Evolutionary conservation across 495 filamentous ascomycete genomes (phyloP).

Genomic region (Penicilliopsis zonata): DNA sequence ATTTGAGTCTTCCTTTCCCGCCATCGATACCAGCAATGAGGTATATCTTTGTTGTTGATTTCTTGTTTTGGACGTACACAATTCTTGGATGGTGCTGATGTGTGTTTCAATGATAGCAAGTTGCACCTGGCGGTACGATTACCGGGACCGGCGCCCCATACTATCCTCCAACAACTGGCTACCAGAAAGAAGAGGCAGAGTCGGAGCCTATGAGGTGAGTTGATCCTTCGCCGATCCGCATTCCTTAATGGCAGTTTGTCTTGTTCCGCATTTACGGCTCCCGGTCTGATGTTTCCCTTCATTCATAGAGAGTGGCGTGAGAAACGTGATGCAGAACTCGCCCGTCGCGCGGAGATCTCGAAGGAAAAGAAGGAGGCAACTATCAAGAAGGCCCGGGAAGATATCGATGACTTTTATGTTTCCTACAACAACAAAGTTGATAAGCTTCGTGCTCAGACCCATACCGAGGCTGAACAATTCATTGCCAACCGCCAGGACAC

Average conservation of each 20-base stretch:
- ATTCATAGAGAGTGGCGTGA: constrained; percentile 68
- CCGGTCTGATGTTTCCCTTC: constrained; percentile 3
- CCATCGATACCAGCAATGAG: constrained; percentile 68
- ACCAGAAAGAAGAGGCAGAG: constrained; percentile 55
- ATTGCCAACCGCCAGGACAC: constrained; percentile 81
- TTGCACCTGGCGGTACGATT: constrained; percentile 80
- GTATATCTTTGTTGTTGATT: constrained; percentile 31
- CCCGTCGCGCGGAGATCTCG: constrained; percentile 67
- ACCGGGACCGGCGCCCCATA: constrained; percentile 72
- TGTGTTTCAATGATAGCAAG: constrained; percentile 39
- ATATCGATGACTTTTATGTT: constrained; percentile 98
- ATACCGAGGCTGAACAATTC: constrained; percentile 90
- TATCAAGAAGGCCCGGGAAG: constrained; percentile 69
- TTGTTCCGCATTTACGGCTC: background rate
- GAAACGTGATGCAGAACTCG: constrained; percentile 63
- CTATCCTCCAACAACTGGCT: constrained; percentile 44
- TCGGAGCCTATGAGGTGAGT: constrained; percentile 68
- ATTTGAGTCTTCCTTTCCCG: constrained; percentile 83
- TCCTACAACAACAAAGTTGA: constrained; percentile 98
- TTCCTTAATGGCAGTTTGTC: background rate
- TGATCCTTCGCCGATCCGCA: background rate
- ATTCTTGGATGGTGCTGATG: constrained; percentile 11
- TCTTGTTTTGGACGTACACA: background rate
- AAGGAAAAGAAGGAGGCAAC: constrained; percentile 68
- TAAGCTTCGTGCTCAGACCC: constrained; percentile 73